Evolutionary conservation across 2,329 filamentous ascomycete genomes (phyloP), one percentile per base, ranked within the genome.

Genomic region (Aureobasidium leucospermi): DNA sequence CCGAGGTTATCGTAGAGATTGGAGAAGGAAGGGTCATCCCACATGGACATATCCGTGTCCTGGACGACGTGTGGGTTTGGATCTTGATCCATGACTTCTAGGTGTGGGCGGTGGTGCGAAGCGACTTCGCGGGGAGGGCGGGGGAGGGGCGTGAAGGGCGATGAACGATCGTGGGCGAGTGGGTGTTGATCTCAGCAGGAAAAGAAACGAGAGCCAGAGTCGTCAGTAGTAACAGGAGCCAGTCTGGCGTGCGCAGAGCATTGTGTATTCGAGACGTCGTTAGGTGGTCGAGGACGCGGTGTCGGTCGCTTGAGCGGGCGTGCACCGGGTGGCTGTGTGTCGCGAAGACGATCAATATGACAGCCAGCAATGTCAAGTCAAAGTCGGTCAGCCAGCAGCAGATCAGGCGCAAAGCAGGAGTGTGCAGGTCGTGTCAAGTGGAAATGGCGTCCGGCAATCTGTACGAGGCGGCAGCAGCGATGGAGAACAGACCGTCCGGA

Each of bases 21-120:
- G 57, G 63, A 63, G 58, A 67, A 69, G 48, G 63, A 62, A 23
- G 67, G 65, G 57, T 69, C 67, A 52, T 65, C 65, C 64, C 66
- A 69, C 61, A 68, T 67, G 48, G 62, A 56, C 64, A 65, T 65
- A 42, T 65, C 64, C 38, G 60, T 28, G 59, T 63, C 64, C 46
- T 59, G 57, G 51, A 64, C 58, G 51, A 63, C 60, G 59, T 59
- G 62, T 19, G 60, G 60, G 23, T 58, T 60, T 10, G 57, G 46
- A 58, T 62, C 61, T 11, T 57, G 29, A 42, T 60, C 61, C 59
- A 60, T 60, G 58, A 19, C 51, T 49, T 23, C 16, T 36, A 29
- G 47, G 2, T 31, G 58, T 34, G 41, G 51, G 16, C 38, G 31
- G 41, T 56, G 52, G 31, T 45, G 52, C 39, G 52, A 45, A 46